phyloP scores from a whole-genome alignment of 2,329 filamentous ascomycete genomes.

The Monosporascus sp. region DNA sequence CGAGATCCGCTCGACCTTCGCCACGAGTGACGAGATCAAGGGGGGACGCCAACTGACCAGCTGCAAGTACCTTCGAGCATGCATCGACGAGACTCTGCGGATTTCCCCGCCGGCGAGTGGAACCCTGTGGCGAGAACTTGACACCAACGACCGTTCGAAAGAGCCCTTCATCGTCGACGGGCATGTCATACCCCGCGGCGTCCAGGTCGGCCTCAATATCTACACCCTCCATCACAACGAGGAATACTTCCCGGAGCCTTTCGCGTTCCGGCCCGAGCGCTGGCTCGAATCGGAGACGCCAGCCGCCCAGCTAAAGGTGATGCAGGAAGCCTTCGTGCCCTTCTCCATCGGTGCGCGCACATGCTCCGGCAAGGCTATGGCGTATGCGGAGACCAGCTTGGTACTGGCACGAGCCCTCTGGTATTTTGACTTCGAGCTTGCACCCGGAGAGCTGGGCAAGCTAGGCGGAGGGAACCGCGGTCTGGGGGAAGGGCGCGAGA shows the following conservation, averaged over 20 bases:
- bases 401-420: neutral
- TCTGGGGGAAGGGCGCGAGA: neutral
- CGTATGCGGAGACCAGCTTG: neutral
- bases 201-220: neutral
- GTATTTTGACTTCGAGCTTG: neutral
- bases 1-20: neutral
- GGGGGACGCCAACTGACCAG: neutral
- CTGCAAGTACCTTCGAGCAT: neutral
- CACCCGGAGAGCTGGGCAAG: neutral
- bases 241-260: neutral
- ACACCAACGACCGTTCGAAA: neutral
- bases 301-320: neutral
- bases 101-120: neutral
- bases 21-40: neutral
- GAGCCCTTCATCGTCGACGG: neutral
- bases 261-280: neutral
- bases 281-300: neutral
- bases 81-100: too few species aligned
- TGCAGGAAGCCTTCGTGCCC: neutral
- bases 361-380: neutral
- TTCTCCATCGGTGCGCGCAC: neutral
- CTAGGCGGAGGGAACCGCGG: neutral
- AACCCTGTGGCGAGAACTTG: neutral
- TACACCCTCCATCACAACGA: neutral
- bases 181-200: neutral